These are phyloP conservation scores for Rhizophora apiculata DNA, from an alignment of 345 rosid genomes.

Conservation along the genomic window DNA sequence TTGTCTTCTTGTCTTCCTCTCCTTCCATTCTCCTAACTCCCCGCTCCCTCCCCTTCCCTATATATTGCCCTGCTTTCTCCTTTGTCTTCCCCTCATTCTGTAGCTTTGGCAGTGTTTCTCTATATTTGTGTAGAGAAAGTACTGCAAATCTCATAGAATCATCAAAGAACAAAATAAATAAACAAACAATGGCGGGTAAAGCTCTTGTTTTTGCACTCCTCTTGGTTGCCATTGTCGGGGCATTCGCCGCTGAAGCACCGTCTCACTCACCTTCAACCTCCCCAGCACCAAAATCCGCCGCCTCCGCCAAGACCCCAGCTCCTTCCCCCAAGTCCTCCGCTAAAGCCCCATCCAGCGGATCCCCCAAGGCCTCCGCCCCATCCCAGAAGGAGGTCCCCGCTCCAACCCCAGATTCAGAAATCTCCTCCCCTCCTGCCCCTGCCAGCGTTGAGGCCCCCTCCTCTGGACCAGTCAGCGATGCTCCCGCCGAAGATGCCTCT, in stretches of 20 bases:
- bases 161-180: not conserved
- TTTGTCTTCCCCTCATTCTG: constrained; percentile 8
- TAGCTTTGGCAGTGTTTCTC: constrained; percentile 27
- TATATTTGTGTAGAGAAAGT: constrained; percentile 8
- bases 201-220: constrained; percentile 24
- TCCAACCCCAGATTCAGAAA: constrained; percentile 2
- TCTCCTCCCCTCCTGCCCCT: constrained; percentile 26
- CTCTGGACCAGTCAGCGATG: not conserved
- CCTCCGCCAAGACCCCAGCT: not conserved
- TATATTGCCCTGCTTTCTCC: not conserved
- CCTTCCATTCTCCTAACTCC: constrained; percentile 16
- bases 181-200: constrained; percentile 30
- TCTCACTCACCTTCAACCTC: constrained; percentile 7
- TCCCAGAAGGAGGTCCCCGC: not conserved
- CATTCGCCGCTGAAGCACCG: constrained; percentile 23
- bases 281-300: constrained; percentile 1
- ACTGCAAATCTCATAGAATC: constrained; percentile 22
- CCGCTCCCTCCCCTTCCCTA: not conserved
- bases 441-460: not conserved
- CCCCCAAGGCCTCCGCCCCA: constrained; percentile 8
- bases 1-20: not conserved
- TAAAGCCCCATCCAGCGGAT: not conserved
- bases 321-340: not conserved
- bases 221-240: constrained; percentile 28
- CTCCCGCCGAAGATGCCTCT: constrained; percentile 2